Percentiles rank a stretch among this genome's conserved stretches.
Evolutionary conservation across 2,329 filamentous ascomycete species (phyloP).

Genomic region (Cladosporium sp.): DNA sequence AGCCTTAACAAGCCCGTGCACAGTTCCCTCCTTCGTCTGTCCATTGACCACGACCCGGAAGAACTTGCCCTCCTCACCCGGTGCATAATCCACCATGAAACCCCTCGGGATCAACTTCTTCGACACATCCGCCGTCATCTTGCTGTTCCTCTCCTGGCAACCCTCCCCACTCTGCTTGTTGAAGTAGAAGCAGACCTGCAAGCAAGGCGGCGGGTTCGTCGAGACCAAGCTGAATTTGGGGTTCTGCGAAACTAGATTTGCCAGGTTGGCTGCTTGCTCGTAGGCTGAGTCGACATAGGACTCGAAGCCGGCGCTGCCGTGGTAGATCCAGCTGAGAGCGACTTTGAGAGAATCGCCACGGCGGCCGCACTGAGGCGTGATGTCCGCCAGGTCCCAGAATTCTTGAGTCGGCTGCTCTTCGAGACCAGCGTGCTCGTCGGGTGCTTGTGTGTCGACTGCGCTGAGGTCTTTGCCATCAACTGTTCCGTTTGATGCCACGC

Average conservation of each 20-base stretch:
- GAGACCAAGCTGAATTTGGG: conserved; percentile 67
- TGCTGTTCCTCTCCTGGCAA: conserved; percentile 45
- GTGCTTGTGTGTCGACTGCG: conserved; percentile 15
- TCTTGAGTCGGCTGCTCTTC: conserved; percentile 43
- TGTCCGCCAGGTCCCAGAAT: conserved; percentile 83
- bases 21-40: conserved; percentile 54
- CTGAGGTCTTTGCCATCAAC: conserved; percentile 34
- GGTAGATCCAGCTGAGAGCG: conserved; percentile 84
- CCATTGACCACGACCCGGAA: conserved; percentile 67
- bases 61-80: conserved; percentile 59
- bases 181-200: conserved; percentile 95
- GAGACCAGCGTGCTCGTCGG: conserved; percentile 28
- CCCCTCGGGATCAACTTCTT: conserved; percentile 53
- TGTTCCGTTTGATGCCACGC: neutral
- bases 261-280: conserved; percentile 65
- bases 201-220: conserved; percentile 73
- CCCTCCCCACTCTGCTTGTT: conserved; percentile 43
- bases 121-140: conserved; percentile 53
- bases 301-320: conserved; percentile 72
- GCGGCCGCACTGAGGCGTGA: conserved; percentile 90
- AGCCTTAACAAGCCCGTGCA: conserved; percentile 59
- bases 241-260: conserved; percentile 51
- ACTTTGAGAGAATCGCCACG: conserved; percentile 82
- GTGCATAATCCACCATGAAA: conserved; percentile 67
- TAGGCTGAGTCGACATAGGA: conserved; percentile 64